These are phyloP conservation scores for Plasmodium gallinaceum DNA, from an alignment of 169 alveolate species.

Conservation along the genomic window DNA sequence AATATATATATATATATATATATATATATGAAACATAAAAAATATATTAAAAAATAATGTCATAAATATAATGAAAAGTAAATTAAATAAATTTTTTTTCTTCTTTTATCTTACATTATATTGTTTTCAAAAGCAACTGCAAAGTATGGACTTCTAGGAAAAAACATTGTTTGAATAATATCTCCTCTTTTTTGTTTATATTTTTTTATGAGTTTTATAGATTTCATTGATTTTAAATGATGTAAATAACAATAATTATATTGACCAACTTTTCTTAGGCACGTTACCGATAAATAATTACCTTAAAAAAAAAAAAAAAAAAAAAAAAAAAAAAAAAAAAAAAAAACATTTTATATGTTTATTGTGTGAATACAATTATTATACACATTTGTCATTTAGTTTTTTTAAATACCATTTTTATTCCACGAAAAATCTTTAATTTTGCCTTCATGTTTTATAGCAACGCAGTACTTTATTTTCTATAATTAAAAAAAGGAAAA, in stretches of 20 bases:
- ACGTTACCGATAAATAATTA: constrained; percentile 74
- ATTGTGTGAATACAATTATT: neutral
- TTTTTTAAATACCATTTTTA: constrained; percentile 43
- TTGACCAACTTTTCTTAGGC: constrained; percentile 65
- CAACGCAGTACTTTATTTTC: constrained; percentile 70
- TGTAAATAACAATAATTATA: constrained; percentile 66
- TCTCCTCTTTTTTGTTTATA: constrained; percentile 74
- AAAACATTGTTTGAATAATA: constrained; percentile 64
- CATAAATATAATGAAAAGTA: neutral
- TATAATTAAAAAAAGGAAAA: constrained; percentile 7
- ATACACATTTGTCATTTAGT: neutral
- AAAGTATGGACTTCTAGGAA: constrained; percentile 59
- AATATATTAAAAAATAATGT: neutral
- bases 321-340: neutral
- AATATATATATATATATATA: too few relatives aligned
- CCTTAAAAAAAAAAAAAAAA: constrained; percentile 18
- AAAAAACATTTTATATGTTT: neutral
- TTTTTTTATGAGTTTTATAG: constrained; percentile 70
- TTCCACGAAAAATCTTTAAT: constrained; percentile 64
- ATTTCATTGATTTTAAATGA: constrained; percentile 70
- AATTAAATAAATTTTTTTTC: neutral
- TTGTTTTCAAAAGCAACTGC: constrained; percentile 64
- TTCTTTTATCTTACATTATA: constrained; percentile 55
- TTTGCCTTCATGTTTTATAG: constrained; percentile 61
- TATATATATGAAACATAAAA: neutral